Evolutionary conservation across 1,284 basidiomycete genomes (phyloP), one percentile per base, ranked within the genome.

Genomic region (Marasmius sp.): DNA sequence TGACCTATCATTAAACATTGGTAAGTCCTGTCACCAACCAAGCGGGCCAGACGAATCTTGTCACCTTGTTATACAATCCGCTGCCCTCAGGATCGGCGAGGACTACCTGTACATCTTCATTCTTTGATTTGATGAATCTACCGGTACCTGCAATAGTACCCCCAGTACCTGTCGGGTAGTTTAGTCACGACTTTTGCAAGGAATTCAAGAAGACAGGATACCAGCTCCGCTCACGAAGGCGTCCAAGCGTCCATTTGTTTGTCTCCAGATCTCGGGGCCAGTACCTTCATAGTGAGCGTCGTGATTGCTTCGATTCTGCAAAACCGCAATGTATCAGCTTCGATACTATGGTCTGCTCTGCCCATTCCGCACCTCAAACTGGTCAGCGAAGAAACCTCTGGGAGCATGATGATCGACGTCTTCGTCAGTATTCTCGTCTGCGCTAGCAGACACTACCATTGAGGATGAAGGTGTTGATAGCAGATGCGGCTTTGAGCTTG

Each of bases 201-300:
- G 22, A 48, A 6, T 59, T 55, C 49, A 62, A 8, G 48, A 20
- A 10, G 41, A 20, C 22, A n/a, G 61, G 75, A 56, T 62, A 84
- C 94, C 95, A 63, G 96, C 95, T 1, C 97, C 97, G n/a, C 91
- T 88, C 34, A 99, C 91, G 70, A 98, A 98, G 2, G 92, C 95
- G 69, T 93, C 85, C 1, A 98, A 68, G 22, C 79, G 77, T 1
- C 95, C 95, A 66, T 88, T 90, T 0, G 94, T 95, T 72, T 99
- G 97, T 56, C 89, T 82, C 89, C 95, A 95, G 45, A 99, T 95
- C 77, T 99, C 97, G 0, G 95, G 95, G 0, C 94, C 97, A 0
- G 97, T 99, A 1, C 93, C 92, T 41, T 87, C 77, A 69, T 87
- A 94, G 73, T 99, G 97, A 0, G 97, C 95, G 64, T 89, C 82